These are phyloP conservation scores for Fusarium sp. DNA, from an alignment of 2,329 filamentous ascomycete genomes.

Conservation along the genomic window DNA sequence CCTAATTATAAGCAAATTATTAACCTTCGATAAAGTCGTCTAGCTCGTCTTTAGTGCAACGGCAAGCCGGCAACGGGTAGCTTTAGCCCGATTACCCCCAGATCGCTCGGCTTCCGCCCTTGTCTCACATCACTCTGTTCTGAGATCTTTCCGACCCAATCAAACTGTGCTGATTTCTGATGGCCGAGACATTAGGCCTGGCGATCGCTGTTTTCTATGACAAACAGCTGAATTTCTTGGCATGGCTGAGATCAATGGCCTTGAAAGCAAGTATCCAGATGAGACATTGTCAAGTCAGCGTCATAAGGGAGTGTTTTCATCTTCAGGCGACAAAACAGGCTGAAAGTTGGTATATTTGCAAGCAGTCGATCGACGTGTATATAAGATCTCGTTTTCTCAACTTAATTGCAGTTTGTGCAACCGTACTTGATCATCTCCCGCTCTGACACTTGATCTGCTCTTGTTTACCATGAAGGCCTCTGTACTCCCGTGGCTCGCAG, in stretches of 20 bases:
- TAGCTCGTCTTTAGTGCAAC: not conserved
- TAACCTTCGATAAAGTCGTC: conserved; percentile 10
- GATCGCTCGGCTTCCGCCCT: too few species aligned
- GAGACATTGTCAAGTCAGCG: too few species aligned
- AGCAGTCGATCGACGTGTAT: not conserved
- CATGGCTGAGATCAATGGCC: not conserved
- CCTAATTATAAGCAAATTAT: not conserved
- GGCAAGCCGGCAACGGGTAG: not conserved
- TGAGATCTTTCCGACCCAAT: not conserved
- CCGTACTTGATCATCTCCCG: not conserved
- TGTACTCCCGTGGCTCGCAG: not conserved
- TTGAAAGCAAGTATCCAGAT: too few species aligned
- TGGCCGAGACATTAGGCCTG: not conserved
- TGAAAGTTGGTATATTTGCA: not conserved
- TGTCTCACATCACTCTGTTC: too few species aligned
- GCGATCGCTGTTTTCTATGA: not conserved
- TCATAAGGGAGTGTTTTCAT: too few species aligned
- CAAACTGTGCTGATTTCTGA: fast-evolving
- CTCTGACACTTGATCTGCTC: not conserved
- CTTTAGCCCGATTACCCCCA: too few species aligned
- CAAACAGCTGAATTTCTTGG: not conserved
- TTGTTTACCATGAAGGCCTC: not conserved
- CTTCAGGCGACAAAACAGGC: too few species aligned
- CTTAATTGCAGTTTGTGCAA: not conserved
- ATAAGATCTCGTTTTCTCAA: not conserved